These are phyloP conservation scores for Carex parvula DNA, from an alignment of 176 grass and related monocot species.

Conservation along the genomic window DNA sequence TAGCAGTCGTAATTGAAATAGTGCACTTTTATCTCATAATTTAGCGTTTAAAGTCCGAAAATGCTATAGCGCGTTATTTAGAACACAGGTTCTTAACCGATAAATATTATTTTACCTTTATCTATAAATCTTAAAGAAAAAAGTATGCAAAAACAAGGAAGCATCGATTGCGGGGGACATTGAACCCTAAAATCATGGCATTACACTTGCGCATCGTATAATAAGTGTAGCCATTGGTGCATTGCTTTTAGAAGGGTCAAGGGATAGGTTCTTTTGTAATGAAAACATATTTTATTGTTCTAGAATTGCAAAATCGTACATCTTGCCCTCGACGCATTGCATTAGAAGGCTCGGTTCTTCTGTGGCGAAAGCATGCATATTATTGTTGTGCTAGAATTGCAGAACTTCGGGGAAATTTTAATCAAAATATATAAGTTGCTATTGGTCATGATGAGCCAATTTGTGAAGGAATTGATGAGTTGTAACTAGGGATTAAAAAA, in stretches of 20 bases:
- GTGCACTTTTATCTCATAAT: no score
- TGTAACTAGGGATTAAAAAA: no score
- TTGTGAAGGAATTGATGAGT: no score
- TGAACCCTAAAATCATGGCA: not conserved
- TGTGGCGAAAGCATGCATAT: not conserved
- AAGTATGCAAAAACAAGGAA: not conserved
- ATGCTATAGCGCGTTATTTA: no score
- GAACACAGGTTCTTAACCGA: not conserved
- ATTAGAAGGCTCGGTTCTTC: not conserved
- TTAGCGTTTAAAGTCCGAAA: no score
- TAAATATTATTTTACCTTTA: not conserved
- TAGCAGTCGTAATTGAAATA: no score
- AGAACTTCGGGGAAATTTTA: not conserved
- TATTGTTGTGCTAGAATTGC: not conserved
- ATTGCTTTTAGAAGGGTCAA: not conserved
- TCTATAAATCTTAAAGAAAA: not conserved
- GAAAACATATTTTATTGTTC: not conserved
- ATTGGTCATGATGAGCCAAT: not conserved
- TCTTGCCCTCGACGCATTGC: not conserved
- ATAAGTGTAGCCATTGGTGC: not conserved
- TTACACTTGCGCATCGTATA: not conserved
- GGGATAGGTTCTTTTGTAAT: not conserved
- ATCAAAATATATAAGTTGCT: not conserved
- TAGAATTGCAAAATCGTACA: not conserved
- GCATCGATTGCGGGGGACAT: not conserved